Evolutionary conservation across 805 yeast genomes (phyloP), one percentile per base, ranked within the genome.

Genomic region (Saccharomyces jurei): DNA sequence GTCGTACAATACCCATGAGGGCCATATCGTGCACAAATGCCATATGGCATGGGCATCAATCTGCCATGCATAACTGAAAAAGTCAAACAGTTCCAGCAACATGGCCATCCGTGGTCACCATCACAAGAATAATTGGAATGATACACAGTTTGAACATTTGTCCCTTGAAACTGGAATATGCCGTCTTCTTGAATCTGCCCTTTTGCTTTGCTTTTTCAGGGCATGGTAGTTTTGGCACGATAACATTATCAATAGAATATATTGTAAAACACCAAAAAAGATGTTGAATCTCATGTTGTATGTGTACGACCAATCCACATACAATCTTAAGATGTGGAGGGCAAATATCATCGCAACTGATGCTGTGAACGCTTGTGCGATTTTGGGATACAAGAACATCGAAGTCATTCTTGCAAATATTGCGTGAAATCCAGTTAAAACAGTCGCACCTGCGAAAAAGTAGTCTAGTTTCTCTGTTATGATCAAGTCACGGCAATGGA

Each of bases 231-330:
- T 72, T 51, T 60, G 73, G 58, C 51, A 64, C 21, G 67, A 66
- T 11, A 75, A 54, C 0, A 61, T 49, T 4, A 73, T 32, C 21
- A 75, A 58, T 25, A 74, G 64, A 2, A 78, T 57, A 67, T 90
- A 87, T 63, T 92, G 97, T 4, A 84, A 57, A 2, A 90, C 54
- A 0, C 97, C 99, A 51, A 89, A 79, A 0, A 78, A 68, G 1
- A 94, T 83, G 63, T 94, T 92, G 28, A 94, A 96, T 59, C 81
- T 78, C 98, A 94, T 92, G 71, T 92, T 92, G 69, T 94, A 94
- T 1, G 95, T 84, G 71, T 92, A 92, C 55, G 89, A 86, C 92
- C 97, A 92, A 60, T 85, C 86, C 10, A 79, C 67, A 48, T 78
- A 72, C 32, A 94, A 73, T 56, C 92, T 77, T 32, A 79, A 65